Conservation (phyloP, 352 stramenopile species). For the Pythium sukuiense region DNA sequence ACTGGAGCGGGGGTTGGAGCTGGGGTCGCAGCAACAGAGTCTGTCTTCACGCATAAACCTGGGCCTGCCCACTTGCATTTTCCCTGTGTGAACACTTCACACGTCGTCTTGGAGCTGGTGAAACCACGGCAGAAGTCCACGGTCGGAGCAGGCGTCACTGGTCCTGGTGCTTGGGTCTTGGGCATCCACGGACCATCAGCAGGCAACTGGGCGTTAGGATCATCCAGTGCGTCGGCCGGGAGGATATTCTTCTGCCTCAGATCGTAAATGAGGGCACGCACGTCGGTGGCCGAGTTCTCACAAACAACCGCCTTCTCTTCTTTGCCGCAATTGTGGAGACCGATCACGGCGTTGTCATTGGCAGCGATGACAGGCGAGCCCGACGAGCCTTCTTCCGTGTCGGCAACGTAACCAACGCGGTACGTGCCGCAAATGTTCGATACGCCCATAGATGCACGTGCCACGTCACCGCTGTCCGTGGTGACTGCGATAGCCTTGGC, state of each 20-base stretch:
- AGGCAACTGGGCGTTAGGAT: slow-evolving; percentile 17
- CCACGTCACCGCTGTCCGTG: slow-evolving; percentile 30
- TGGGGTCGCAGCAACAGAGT: not conserved
- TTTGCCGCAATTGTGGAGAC: slow-evolving; percentile 48
- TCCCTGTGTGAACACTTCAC: slow-evolving; percentile 30
- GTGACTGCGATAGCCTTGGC: slow-evolving; percentile 37
- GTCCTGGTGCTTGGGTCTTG: slow-evolving; percentile 8
- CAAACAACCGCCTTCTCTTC: slow-evolving; percentile 12
- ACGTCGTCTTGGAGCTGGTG: slow-evolving; percentile 26
- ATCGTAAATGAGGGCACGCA: slow-evolving; percentile 36
- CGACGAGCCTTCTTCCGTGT: slow-evolving; percentile 42
- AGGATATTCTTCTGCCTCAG: slow-evolving; percentile 31
- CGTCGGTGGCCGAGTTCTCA: slow-evolving; percentile 34
- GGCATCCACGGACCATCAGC: slow-evolving; percentile 32
- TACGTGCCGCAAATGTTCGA: slow-evolving; percentile 31
- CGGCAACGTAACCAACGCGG: slow-evolving; percentile 39
- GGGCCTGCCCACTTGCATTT: slow-evolving; percentile 21
- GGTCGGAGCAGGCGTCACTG: slow-evolving; percentile 30
- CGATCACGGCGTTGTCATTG: slow-evolving; percentile 44
- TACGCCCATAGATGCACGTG: slow-evolving; percentile 25
- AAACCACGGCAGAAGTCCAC: slow-evolving; percentile 34
- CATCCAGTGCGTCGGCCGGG: slow-evolving; percentile 30
- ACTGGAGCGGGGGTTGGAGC: no score
- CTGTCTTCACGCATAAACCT: slow-evolving; percentile 21
- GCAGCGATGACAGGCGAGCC: slow-evolving; percentile 42